Conservation (phyloP, 352 stramenopile species). For the Globisporangium heterothallicum region DNA sequence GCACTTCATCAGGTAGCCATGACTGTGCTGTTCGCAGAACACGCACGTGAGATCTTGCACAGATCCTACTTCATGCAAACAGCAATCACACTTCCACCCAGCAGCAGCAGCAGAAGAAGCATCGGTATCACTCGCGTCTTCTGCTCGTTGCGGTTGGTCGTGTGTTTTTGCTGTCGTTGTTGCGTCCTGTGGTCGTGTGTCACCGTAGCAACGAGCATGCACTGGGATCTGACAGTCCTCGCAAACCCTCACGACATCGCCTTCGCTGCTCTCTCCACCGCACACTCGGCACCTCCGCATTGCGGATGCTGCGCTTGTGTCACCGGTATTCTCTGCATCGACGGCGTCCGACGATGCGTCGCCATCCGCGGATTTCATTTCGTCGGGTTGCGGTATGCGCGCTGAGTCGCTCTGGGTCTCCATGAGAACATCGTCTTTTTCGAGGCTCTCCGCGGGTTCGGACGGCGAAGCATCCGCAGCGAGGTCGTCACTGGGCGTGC, state of each 20-base stretch:
- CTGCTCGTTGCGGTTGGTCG: neutral
- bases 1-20: constrained; percentile 17
- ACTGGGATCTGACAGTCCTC: constrained; percentile 23
- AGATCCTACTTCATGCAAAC: constrained; percentile 16
- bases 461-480: neutral
- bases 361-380: neutral
- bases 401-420: constrained; percentile 4
- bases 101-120: no score
- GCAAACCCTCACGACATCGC: constrained; percentile 24
- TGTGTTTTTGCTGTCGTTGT: neutral
- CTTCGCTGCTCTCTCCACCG: neutral
- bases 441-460: neutral
- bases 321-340: neutral
- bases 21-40: constrained; percentile 31
- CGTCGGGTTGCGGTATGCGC: neutral
- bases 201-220: constrained; percentile 31
- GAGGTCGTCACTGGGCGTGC: neutral
- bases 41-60: constrained; percentile 20
- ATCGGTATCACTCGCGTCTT: neutral
- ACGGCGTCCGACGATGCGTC: neutral
- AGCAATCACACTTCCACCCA: constrained; percentile 43
- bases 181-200: neutral
- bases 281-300: constrained; percentile 3
- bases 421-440: neutral
- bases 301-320: neutral